Percentiles rank a stretch among this genome's conserved stretches.
These are phyloP conservation scores for Aspergillus aculeatus DNA, from an alignment of 2,329 filamentous ascomycete species.

Conservation along the genomic window DNA sequence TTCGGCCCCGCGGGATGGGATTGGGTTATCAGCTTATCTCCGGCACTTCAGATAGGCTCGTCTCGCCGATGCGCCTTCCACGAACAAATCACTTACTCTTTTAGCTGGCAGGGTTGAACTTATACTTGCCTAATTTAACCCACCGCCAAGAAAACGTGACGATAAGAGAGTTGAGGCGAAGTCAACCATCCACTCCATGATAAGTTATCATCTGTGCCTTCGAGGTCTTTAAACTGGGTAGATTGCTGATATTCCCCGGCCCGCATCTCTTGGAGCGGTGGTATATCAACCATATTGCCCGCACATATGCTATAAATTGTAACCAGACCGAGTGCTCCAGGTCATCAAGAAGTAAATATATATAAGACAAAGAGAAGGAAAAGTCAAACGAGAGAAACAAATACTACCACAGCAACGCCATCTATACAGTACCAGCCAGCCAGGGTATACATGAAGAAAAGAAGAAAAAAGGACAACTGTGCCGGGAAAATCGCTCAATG, in stretches of 20 bases:
- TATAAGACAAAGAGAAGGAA: constrained; percentile 1
- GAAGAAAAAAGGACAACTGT: constrained; percentile 12
- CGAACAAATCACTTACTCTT: neutral
- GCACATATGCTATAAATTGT: neutral
- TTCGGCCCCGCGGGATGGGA: neutral
- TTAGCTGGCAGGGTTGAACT: neutral
- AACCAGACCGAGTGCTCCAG: neutral
- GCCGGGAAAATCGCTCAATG: constrained; percentile 2
- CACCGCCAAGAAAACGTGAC: neutral
- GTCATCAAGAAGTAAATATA: constrained; percentile 1
- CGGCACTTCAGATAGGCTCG: neutral
- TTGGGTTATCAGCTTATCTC: neutral
- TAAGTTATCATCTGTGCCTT: neutral
- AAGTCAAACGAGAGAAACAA: constrained; percentile 1
- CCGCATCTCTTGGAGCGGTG: neutral
- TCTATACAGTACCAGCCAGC: constrained; percentile 32
- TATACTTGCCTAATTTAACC: neutral
- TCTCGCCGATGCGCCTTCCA: neutral
- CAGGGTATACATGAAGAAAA: constrained; percentile 31
- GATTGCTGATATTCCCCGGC: neutral
- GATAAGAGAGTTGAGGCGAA: neutral
- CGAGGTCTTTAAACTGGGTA: no score
- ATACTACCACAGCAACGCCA: constrained; percentile 27
- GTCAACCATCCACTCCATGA: neutral
- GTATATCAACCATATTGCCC: neutral